phyloP scores from a whole-genome alignment of 164 flowering plant species.

The Saururus chinensis region DNA sequence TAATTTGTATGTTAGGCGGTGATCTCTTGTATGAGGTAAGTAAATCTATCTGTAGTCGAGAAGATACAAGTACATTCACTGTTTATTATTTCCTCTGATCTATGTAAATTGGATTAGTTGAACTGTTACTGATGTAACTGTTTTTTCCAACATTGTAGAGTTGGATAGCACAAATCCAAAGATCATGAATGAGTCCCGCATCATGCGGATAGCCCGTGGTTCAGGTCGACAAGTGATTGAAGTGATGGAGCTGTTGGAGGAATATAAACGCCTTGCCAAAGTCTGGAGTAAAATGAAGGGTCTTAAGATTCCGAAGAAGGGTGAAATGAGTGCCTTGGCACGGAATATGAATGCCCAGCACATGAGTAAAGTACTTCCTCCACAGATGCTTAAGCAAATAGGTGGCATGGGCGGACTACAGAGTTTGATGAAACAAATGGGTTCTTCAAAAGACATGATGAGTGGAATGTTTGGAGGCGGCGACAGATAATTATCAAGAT shows the following conservation, averaged over 20 bases:
- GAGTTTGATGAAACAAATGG: constrained; percentile 95
- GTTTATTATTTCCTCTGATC: too few relatives aligned
- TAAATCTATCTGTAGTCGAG: too few relatives aligned
- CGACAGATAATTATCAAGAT: constrained; percentile 34
- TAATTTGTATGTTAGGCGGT: too few relatives aligned
- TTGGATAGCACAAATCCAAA: constrained; percentile 92
- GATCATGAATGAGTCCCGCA: constrained; percentile 77
- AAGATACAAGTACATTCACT: too few relatives aligned
- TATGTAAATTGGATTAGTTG: not conserved
- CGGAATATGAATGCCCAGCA: constrained; percentile 93
- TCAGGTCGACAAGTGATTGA: constrained; percentile 64
- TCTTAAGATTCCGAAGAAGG: constrained; percentile 90
- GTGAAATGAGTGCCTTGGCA: constrained; percentile 88
- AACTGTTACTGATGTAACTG: not conserved
- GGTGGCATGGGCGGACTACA: constrained; percentile 97
- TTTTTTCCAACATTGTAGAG: constrained; percentile 42
- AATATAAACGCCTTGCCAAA: constrained; percentile 92
- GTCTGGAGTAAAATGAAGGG: constrained; percentile 98
- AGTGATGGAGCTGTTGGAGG: constrained; percentile 92
- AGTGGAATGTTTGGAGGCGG: constrained; percentile 67
- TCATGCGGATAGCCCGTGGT: constrained; percentile 86
- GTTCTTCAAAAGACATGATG: constrained; percentile 85
- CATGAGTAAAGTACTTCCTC: constrained; percentile 95
- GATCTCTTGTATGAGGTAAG: too few relatives aligned
- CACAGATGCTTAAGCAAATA: constrained; percentile 87